Base-by-base conservation (phyloP, 108 stramenopile species). In the Cyclotella choctawhatcheeana region DNA sequence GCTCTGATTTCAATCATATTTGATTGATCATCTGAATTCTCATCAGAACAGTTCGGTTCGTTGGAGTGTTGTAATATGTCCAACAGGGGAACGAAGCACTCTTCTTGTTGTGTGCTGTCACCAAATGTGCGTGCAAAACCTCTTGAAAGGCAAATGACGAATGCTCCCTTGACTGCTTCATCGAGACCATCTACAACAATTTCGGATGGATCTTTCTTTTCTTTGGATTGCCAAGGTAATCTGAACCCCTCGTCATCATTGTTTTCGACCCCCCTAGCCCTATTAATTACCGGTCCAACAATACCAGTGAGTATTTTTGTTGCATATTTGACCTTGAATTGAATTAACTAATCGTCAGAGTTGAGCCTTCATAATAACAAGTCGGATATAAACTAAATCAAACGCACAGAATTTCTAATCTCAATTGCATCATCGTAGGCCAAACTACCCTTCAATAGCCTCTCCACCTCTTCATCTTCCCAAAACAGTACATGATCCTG, bases 401-500 rank as follows among this genome's bases (percentile, higher is more conserved):
- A 26, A 43, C 56, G 58, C 4, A 69, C 72, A 31, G 63, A 58
- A 24, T 35, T 29, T 33, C 87, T 61, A 34, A 87, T 63, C 30
- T 76, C 77, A 22, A 59, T 54, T 10, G 85, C 83, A 58, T 91
- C 90, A 3, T 32, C 45, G 58, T 88, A 91, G 52, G 87, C 86
- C 48, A 88, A 69, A 29, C 76, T 78, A 13, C 87, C 90, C 31
- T 59, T 61, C 66, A 91, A 67, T 22, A 79, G 67, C 14, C 43
- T 43, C 30, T 91, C 87, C 12, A 91, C 72, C 20, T 83, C 79
- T 22, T 75, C 72, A 10, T 84, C 77, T 10, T 54, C 48, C 90
- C 90, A 91, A 78, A 88, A 91, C 33, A 91, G 50, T 20, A 91
- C 68, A 63, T 91, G 90, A 61, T 91, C 87, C 79, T 91, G 90